Evolutionary conservation across 139 green algal species (phyloP).

Genomic region (Chara braunii): DNA sequence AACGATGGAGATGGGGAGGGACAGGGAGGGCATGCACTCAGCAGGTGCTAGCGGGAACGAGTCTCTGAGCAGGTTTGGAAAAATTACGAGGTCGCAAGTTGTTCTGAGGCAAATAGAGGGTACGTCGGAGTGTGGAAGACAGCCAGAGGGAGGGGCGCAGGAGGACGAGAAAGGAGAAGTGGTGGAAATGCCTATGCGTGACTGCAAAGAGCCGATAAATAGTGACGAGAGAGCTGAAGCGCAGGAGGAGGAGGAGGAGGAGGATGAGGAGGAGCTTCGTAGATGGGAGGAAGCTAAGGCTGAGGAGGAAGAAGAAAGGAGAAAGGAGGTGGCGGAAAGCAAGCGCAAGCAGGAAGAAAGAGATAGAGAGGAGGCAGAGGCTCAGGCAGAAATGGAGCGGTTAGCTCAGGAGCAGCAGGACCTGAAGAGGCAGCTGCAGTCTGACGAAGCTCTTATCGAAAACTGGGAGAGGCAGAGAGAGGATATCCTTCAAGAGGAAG

Average conservation of each 20-base stretch:
- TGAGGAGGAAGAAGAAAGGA: background rate
- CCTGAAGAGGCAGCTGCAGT: constrained; percentile 7
- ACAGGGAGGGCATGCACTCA: no score
- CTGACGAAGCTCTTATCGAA: background rate
- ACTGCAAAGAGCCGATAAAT: no score
- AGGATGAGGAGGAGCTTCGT: background rate
- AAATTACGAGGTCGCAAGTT: no score
- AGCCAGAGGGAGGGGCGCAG: no score
- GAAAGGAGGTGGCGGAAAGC: background rate
- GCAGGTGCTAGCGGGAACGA: no score
- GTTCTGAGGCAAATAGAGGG: no score
- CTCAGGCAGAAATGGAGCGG: background rate
- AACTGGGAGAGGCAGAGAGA: background rate
- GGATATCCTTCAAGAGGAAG: background rate
- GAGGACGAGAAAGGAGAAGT: no score
- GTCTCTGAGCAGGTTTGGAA: no score
- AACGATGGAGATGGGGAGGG: background rate
- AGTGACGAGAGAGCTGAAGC: no score
- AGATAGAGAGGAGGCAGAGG: background rate
- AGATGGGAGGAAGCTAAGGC: background rate
- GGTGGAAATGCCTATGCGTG: no score
- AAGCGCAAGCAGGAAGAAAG: background rate
- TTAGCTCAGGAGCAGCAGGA: constrained; percentile 6
- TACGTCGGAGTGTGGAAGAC: no score
- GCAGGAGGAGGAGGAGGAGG: background rate